Percentiles rank a stretch among this genome's conserved stretches.
phyloP scores from a whole-genome alignment of 1,139 yeast species.

The Nakaseomyces sp. region DNA sequence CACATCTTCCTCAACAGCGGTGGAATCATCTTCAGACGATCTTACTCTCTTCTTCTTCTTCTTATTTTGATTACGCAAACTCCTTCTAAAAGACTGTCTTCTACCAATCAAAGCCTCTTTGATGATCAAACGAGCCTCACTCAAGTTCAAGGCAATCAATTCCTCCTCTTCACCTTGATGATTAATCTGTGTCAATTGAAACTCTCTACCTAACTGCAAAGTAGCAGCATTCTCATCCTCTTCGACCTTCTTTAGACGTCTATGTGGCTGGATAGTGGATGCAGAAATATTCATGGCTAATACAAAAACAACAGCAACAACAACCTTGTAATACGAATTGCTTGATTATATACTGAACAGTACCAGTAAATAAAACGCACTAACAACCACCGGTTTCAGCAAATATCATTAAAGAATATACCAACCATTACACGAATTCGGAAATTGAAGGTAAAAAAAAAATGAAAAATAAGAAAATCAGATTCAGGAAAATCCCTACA shows the following conservation, averaged over 20 bases:
- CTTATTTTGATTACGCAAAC: slow-evolving; percentile 34
- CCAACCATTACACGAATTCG: background rate
- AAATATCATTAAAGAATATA: background rate
- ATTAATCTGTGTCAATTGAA: slow-evolving; percentile 68
- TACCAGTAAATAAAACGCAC: too few relatives aligned
- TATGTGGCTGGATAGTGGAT: slow-evolving; percentile 74
- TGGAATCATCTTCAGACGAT: slow-evolving; percentile 11
- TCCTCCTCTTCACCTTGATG: slow-evolving; percentile 73
- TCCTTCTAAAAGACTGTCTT: slow-evolving; percentile 40
- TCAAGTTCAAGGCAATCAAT: slow-evolving; percentile 73
- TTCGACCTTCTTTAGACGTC: slow-evolving; percentile 60
- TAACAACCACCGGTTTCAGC: too few relatives aligned
- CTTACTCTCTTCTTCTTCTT: slow-evolving; percentile 33
- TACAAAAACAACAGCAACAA: too few relatives aligned
- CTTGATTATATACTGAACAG: too few relatives aligned
- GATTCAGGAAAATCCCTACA: too few relatives aligned
- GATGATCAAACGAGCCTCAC: slow-evolving; percentile 82
- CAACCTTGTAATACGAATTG: too few relatives aligned
- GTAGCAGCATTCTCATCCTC: slow-evolving; percentile 86
- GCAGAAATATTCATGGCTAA: slow-evolving; percentile 94
- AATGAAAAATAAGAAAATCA: too few relatives aligned
- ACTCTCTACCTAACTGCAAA: slow-evolving; percentile 85
- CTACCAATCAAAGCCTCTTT: slow-evolving; percentile 86
- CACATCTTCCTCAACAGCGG: slow-evolving; percentile 13
- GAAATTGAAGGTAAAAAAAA: too few relatives aligned